These are phyloP conservation scores for Glomus cerebriforme DNA, from an alignment of 192 early-diverging fungal species.

Conservation along the genomic window DNA sequence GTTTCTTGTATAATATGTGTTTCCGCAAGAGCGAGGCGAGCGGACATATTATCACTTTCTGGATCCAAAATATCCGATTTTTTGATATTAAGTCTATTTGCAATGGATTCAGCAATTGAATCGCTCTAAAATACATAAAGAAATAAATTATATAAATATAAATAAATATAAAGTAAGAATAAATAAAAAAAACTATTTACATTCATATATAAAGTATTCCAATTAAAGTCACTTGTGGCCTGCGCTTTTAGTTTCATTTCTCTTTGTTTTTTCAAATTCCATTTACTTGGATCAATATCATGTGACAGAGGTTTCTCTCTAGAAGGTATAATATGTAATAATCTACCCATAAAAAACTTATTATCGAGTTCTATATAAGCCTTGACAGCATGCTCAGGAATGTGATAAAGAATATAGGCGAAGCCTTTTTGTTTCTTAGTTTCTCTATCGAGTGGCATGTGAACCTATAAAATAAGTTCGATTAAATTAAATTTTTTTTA, in stretches of 20 bases:
- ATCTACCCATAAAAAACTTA: slow-evolving; percentile 87
- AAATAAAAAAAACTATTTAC: slow-evolving; percentile 46
- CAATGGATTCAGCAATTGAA: slow-evolving; percentile 93
- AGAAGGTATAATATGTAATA: slow-evolving; percentile 87
- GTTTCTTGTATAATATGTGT: slow-evolving; percentile 95
- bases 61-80: slow-evolving; percentile 93
- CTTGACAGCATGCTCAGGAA: slow-evolving; percentile 93
- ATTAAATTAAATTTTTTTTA: neutral
- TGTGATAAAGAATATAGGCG: slow-evolving; percentile 84
- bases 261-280: slow-evolving; percentile 78
- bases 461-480: slow-evolving; percentile 53
- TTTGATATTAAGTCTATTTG: slow-evolving; percentile 84
- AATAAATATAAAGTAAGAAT: neutral
- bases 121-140: slow-evolving; percentile 62
- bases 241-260: slow-evolving; percentile 77
- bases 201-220: slow-evolving; percentile 97
- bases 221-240: slow-evolving; percentile 86
- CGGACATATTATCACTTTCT: slow-evolving; percentile 86
- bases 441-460: slow-evolving; percentile 91
- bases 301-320: slow-evolving; percentile 76
- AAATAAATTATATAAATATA: neutral
- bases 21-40: slow-evolving; percentile 95
- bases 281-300: slow-evolving; percentile 48
- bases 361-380: slow-evolving; percentile 83
- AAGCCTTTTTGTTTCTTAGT: slow-evolving; percentile 94